Percentiles rank a stretch among this genome's conserved stretches.
Evolutionary conservation across 176 grass and related monocot species (phyloP).

Genomic region (Aegilops sharonensis): DNA sequence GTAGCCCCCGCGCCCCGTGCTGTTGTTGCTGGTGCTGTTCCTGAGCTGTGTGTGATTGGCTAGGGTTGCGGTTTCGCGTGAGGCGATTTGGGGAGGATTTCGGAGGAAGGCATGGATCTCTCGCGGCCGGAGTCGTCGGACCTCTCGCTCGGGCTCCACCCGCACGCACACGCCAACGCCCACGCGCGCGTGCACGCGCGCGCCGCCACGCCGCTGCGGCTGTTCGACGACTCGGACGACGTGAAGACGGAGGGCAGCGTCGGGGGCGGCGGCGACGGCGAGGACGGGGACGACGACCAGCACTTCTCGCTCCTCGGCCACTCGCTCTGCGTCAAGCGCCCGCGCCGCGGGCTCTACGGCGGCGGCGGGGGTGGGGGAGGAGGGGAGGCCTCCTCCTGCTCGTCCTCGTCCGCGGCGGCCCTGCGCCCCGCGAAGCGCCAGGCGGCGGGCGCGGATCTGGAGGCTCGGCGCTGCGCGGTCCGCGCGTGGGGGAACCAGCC

Average conservation of each 20-base stretch:
- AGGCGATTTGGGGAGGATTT: background rate
- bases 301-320: conserved; percentile 76
- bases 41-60: background rate
- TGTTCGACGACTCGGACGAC: conserved; percentile 50
- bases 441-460: conserved; percentile 42
- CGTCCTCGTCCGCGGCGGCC: conserved; percentile 51
- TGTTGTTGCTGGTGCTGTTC: conserved; percentile 6
- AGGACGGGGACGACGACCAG: conserved; percentile 37
- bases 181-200: conserved; percentile 28
- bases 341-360: conserved; percentile 40
- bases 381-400: conserved; percentile 54
- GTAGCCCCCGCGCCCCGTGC: background rate
- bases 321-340: conserved; percentile 81
- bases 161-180: conserved; percentile 18
- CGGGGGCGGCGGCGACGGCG: background rate
- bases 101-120: conserved; percentile 58
- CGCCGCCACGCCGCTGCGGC: conserved; percentile 28
- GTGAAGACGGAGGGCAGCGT: conserved; percentile 29
- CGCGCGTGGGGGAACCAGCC: conserved; percentile 77
- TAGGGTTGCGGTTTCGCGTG: conserved; percentile 31
- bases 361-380: background rate
- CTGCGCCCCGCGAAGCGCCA: conserved; percentile 47
- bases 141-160: conserved; percentile 78
- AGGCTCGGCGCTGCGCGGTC: conserved; percentile 57
- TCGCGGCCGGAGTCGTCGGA: conserved; percentile 52